Base-by-base conservation (phyloP, 306 rosid species). In the Corylus americana region DNA sequence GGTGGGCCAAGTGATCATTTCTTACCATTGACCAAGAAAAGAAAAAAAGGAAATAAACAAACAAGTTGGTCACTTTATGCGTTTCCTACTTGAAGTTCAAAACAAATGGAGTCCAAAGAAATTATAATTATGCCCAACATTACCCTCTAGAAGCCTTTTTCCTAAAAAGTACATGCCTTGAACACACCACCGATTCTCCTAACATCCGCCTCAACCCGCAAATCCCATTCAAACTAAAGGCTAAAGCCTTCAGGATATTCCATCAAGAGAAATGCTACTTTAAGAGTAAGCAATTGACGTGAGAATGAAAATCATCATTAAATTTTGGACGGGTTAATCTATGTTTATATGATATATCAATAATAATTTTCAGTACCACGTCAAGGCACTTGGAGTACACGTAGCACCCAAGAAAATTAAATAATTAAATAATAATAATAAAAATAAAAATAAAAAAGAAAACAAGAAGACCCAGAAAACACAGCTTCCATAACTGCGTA, bases 61-160 rank as follows among this genome's bases (percentile, higher is more conserved):
- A 78, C 59, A 82, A 77, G 73, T 58, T 57, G 64, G 74, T 51
- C 83, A 70, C 82, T 71, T 77, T 82, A 81, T 74, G 61, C 58
- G 59, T 18, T 51, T 44, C 48, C 64, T 57, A 84, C 75, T 70
- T 61, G 54, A 77, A 18, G 62, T 59, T 71, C 67, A 25, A 51
- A 63, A 57, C 39, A 17, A 62, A 62, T 22, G 45, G 55, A 51
- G 85, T 74, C 74, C 58, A 58, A 44, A 70, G 47, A 12, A 67
- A 63, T 74, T 74, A 10, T 16, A 35, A 27, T 71, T 61, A 76
- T 57, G 49, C 82, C 71, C 74, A 45, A 31, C 55, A 82, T 61
- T 45, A 69, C 55, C 47, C 81, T 54, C 79, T 70, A 67, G 80
- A 76, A 83, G 62, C 58, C 74, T 29, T 67, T 73, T 7, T 29